Evolutionary conservation across 2,329 filamentous ascomycete genomes (phyloP).

Genomic region (Verticillium albo-atrum): DNA sequence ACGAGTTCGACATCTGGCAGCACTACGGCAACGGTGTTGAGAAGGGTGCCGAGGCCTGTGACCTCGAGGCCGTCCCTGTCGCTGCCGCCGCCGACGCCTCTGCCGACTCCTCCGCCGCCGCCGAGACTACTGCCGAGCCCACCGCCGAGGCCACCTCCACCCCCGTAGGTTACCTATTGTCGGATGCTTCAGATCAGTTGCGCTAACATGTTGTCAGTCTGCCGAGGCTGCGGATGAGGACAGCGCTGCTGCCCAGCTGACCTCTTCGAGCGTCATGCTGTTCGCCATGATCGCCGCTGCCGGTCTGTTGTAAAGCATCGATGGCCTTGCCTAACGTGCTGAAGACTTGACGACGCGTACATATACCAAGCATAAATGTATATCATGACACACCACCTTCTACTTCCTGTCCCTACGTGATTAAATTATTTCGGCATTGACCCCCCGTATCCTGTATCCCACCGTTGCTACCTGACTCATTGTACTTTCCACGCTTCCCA

Average conservation of each 20-base stretch:
- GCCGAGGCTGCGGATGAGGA: background rate
- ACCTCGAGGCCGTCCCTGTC: conserved; percentile 6
- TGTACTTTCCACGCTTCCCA: too few relatives aligned
- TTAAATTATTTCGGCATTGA: background rate
- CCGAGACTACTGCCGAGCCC: too few relatives aligned
- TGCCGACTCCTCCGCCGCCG: background rate
- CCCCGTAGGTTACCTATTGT: background rate
- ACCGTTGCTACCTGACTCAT: too few relatives aligned
- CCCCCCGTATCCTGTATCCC: too few relatives aligned
- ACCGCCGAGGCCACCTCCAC: background rate
- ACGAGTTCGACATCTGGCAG: conserved; percentile 38
- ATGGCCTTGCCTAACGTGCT: background rate
- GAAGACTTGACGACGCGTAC: background rate
- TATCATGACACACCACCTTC: background rate
- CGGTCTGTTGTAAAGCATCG: background rate
- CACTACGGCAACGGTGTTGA: conserved; percentile 33
- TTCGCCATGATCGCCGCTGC: conserved; percentile 2
- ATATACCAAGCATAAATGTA: background rate
- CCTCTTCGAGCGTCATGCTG: conserved; percentile 1
- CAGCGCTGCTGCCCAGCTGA: background rate
- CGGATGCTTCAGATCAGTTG: background rate
- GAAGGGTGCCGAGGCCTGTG: conserved; percentile 24
- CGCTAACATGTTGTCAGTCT: background rate
- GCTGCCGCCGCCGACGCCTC: background rate
- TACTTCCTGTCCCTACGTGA: background rate